Base-by-base conservation (phyloP, 495 filamentous ascomycete genomes). In the Aeminium ludgeri region DNA sequence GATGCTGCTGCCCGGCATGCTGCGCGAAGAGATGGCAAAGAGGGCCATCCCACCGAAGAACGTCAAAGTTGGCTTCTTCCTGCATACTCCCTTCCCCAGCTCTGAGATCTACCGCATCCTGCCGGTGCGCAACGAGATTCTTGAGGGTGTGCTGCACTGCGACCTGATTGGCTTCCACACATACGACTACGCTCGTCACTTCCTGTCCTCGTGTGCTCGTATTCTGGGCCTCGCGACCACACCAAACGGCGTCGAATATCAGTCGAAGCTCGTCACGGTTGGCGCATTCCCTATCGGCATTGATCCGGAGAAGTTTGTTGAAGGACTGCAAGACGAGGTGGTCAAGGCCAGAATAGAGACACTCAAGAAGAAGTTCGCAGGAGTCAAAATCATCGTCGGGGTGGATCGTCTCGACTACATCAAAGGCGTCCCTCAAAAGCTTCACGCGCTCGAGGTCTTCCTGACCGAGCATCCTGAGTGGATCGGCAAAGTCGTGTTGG, bases 91-190 rank as follows among this genome's bases (percentile, higher is more conserved):
- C 1, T 96, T 96, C 59, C 87, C 87, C 0, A 85, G 78, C 48
- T 82, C 75, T 42, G 87, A 96, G 58, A 86, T 93, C 48, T 91
- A 89, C 65, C 73, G 84, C 12, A 85, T 86, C 41, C 63, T 96
- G 7, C 87, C 87, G 5, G 86, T 94, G 17, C 70, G 85, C 30
- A 82, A 87, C 52, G 75, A 81, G 43, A 67, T 94, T 30, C 65
- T 94, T 20, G 61, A 74, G 34, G 86, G 87, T 17, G 66, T 93
- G 29, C 61, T 96, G 25, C 72, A 83, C 35, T 82, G 82, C 58
- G 86, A 94, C 56, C 57, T 94, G 46, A 72, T 94, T 51, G 87
- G 87, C 12, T 94, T 96, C 59, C 87, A 96, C 52, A 94, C 87
- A 2, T 87, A 91, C 58, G 83, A 92, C 62, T 94, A 95, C 55